phyloP scores from a whole-genome alignment of 352 stramenopile genomes.

The Phytopythium vexans region DNA sequence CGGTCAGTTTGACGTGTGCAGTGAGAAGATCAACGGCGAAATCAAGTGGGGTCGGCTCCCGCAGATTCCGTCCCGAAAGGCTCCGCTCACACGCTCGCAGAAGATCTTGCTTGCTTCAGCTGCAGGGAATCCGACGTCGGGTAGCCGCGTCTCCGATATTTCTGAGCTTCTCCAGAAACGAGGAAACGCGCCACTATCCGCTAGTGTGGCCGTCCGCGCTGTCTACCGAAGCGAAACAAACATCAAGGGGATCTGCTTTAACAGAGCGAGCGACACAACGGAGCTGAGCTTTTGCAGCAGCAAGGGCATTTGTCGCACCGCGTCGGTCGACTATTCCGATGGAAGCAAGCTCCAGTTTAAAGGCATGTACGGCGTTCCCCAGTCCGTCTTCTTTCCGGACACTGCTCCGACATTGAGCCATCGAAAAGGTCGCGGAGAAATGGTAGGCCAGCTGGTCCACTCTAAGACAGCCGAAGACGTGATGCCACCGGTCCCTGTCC shows the following conservation, averaged over 20 bases:
- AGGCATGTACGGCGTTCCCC: constrained; percentile 63
- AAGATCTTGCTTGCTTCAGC: constrained; percentile 53
- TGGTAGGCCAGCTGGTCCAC: not conserved
- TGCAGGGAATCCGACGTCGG: constrained; percentile 24
- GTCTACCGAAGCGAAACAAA: constrained; percentile 81
- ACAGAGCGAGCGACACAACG: constrained; percentile 43
- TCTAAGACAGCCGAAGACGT: not conserved
- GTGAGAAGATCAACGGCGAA: constrained; percentile 72
- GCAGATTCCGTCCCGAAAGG: constrained; percentile 57
- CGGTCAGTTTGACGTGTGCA: constrained; percentile 63
- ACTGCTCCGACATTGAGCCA: not conserved
- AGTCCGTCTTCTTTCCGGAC: constrained; percentile 33
- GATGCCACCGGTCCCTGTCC: constrained; percentile 3
- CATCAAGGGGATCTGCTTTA: constrained; percentile 85
- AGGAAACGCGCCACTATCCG: constrained; percentile 15
- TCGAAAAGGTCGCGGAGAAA: not conserved
- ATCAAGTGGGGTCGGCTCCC: constrained; percentile 71
- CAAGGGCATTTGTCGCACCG: constrained; percentile 70
- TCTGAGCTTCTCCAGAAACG: constrained; percentile 61
- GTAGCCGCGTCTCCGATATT: constrained; percentile 41
- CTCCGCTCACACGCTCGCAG: constrained; percentile 60
- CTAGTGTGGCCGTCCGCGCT: constrained; percentile 40
- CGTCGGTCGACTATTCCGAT: constrained; percentile 62
- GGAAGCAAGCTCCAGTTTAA: constrained; percentile 80
- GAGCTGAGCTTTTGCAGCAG: constrained; percentile 76